Evolutionary conservation across 2,329 filamentous ascomycete genomes (phyloP), one percentile per base, ranked within the genome.

Genomic region (Claviceps africana): DNA sequence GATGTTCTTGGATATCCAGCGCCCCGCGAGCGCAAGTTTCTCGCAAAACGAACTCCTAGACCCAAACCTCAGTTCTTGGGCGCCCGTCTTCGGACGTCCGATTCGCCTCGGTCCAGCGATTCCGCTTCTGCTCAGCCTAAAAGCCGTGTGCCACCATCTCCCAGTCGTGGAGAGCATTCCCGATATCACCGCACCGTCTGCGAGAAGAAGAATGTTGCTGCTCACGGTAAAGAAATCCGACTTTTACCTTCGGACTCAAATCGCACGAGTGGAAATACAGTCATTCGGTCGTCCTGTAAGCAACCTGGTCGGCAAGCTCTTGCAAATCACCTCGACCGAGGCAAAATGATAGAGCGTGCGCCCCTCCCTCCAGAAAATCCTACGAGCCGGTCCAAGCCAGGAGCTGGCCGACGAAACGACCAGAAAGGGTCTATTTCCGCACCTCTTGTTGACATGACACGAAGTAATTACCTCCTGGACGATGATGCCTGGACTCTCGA

Each of bases 41-140:
- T 31, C 39, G 52, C 53, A 35, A 55, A 52, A 51, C 51, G 53
- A 25, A 53, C 55, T 47, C 51, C 35, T 11, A 44, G 45, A 39
- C n/a, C 25, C 35, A 51, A 15, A 15, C 39, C 42, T 37, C 43
- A 30, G 7, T 48, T 42, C 25, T 2, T 35, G 35, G 21, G 13
- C 5, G 17, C 22, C 39, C 22, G 35, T 28, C 22, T 40, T n/a
- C 22, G 21, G 10, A 30, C 7, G 6, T 9, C 47, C 22, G 9
- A 8, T 40, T 35, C 37, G 25, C 28, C 17, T 48, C 22, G 17
- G 4, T 17, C 21, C 40, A 10, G 19, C 30, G 10, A 30, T 10
- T 15, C 17, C 25, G 2, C 11, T 33, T 6, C n/a, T 40, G 35
- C 47, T 42, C 35, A 40, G 35, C 25, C 21, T 7, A 31, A 1